Percentiles rank a stretch among this genome's conserved stretches.
phyloP scores from a whole-genome alignment of 192 early-diverging fungal species.

The Thoreauomyces humboldtii region DNA sequence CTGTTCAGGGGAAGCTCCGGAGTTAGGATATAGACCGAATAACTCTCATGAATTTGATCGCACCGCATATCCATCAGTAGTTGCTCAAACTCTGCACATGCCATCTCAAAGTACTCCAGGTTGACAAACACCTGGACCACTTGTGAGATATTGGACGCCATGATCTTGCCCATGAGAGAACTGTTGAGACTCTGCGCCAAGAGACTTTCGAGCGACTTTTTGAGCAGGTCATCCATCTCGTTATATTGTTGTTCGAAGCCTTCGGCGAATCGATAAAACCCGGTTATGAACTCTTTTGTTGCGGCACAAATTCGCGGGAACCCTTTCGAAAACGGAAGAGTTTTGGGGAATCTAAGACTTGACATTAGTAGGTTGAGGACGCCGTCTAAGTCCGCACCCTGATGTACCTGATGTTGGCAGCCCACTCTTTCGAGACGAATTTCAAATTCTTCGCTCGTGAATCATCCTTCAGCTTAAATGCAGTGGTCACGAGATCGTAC shows the following conservation, averaged over 20 bases:
- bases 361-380: too few species aligned
- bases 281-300: constrained; percentile 68
- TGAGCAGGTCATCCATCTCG: constrained; percentile 75
- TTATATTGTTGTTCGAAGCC: constrained; percentile 77
- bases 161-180: constrained; percentile 63
- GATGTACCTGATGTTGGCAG: constrained; percentile 12
- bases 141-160: constrained; percentile 69
- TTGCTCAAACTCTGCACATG: constrained; percentile 72
- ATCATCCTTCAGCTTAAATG: constrained; percentile 63
- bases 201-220: constrained; percentile 62
- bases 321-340: constrained; percentile 79
- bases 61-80: constrained; percentile 66
- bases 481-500: constrained; percentile 58
- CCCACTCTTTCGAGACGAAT: constrained; percentile 25
- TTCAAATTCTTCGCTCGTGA: constrained; percentile 32
- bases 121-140: constrained; percentile 86
- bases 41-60: not conserved
- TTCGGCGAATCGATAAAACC: constrained; percentile 83
- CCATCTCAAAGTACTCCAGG: constrained; percentile 69
- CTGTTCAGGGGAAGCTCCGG: constrained; percentile 29
- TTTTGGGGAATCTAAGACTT: constrained; percentile 60
- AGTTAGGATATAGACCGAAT: too few species aligned
- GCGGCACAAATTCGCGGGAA: constrained; percentile 68
- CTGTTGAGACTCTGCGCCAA: constrained; percentile 69
- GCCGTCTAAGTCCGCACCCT: too few species aligned